A percentile compares a stretch with the other conserved stretches of the same genome.
Conservation (phyloP, 2,329 filamentous ascomycete species). For the Geoglossum cookeanum region DNA sequence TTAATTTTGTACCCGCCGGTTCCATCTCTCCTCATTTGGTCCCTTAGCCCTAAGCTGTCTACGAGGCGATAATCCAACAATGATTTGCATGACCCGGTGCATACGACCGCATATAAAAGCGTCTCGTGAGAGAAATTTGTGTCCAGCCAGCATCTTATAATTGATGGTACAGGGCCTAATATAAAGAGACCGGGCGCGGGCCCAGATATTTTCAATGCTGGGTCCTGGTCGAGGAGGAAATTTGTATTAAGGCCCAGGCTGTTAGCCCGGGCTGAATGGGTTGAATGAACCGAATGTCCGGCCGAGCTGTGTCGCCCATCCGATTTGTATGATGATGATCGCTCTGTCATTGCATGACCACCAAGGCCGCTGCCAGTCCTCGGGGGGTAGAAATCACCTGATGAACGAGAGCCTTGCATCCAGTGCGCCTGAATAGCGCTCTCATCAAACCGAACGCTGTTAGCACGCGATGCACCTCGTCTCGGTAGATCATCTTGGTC, state of each 20-base stretch:
- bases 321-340: slow-evolving; percentile 84
- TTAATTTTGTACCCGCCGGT: slow-evolving; percentile 46
- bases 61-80: slow-evolving; percentile 60
- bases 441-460: slow-evolving; percentile 95
- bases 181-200: slow-evolving; percentile 73
- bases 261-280: slow-evolving; percentile 54
- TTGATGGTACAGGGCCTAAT: slow-evolving; percentile 75
- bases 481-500: slow-evolving; percentile 74
- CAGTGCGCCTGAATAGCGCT: slow-evolving; percentile 84
- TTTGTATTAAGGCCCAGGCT: slow-evolving; percentile 69
- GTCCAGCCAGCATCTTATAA: slow-evolving; percentile 89
- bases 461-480: slow-evolving; percentile 76
- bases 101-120: slow-evolving; percentile 78
- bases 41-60: slow-evolving; percentile 50
- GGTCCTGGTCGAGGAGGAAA: slow-evolving; percentile 35
- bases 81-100: slow-evolving; percentile 78
- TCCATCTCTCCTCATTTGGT: slow-evolving; percentile 44
- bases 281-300: slow-evolving; percentile 55
- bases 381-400: slow-evolving; percentile 59
- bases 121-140: slow-evolving; percentile 77
- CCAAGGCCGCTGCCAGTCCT: slow-evolving; percentile 66
- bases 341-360: slow-evolving; percentile 66
- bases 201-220: slow-evolving; percentile 50
- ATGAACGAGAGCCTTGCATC: slow-evolving; percentile 64
- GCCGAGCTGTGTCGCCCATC: slow-evolving; percentile 87